Base-by-base conservation (phyloP, 768 basidiomycete genomes). In the Mycena kentingensis region DNA sequence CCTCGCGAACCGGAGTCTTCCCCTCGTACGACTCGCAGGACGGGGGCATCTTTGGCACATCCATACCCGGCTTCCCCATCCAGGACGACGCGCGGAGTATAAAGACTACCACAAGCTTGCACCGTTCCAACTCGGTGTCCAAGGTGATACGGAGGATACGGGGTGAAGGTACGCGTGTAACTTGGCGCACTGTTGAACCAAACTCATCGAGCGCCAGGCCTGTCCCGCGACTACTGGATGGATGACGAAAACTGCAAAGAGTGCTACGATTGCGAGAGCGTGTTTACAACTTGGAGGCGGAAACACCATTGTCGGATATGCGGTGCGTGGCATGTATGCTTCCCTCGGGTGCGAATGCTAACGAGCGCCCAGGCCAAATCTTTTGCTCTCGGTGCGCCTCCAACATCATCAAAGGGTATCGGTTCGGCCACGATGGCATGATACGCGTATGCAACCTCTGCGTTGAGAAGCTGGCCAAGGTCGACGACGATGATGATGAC, bases 301-400 rank as follows among this genome's bases (percentile, higher is more conserved):
- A 97, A 95, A 68, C 97, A 99, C 63, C 97, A 99, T 66, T 99
- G 97, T 71, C 84, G 97, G 12, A 93, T 98, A 68, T 98, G 97
- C 65, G 93, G 93, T 88, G 64, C 50, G 80, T 70, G 46, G 31
- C 37, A 16, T 46, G 43, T 43, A 24, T 39, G 46, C 36, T 39
- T 8, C 21, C 37, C 19, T 27, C 12, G 41, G 22, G 22, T 5
- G 22, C 6, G 22, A 12, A 24, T 26, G 11, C 21, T 27, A 12
- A 42, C 22, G 12, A 6, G n/a, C 11, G 22, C 8, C 12, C 41
- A 89, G 95, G 95, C 27, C 95, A 97, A 69, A 95, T 99, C 67
- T 99, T 98, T 67, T 99, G 97, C 69, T 93, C 92, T 27, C 84
- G 93, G 8, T 99, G 97, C 68, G 94, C 97, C 2, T 95, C 93